Evolutionary conservation across 768 basidiomycete genomes (phyloP).

Genomic region (Cystobasidium onofrii): DNA sequence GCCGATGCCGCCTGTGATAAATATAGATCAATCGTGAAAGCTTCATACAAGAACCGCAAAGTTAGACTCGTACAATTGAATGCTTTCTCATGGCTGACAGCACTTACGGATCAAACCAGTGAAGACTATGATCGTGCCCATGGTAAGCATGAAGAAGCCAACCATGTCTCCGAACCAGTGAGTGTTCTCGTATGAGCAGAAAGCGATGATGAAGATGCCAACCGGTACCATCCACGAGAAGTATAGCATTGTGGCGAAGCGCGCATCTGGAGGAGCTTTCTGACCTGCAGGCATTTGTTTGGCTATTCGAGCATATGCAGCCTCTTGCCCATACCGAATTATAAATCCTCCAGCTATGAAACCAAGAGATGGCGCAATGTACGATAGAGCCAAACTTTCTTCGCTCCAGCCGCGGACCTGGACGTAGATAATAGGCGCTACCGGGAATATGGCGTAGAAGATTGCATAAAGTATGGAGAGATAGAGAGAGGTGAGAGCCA

Average conservation of each 20-base stretch:
- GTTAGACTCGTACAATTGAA: no score
- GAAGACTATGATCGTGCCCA: conserved; percentile 34
- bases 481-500: conserved; percentile 33
- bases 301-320: neutral
- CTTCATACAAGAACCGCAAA: neutral
- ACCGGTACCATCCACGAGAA: conserved; percentile 27
- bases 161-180: conserved; percentile 36
- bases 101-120: conserved; percentile 31
- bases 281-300: neutral
- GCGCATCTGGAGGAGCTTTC: conserved; percentile 15
- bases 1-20: conserved; percentile 34
- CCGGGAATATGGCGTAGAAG: conserved; percentile 38
- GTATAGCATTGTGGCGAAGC: conserved; percentile 7
- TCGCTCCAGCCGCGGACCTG: conserved; percentile 29
- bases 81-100: neutral
- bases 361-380: conserved; percentile 36
- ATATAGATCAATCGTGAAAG: neutral
- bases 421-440: conserved; percentile 33
- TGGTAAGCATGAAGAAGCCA: conserved; percentile 33
- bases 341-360: conserved; percentile 30
- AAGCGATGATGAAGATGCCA: conserved; percentile 18
- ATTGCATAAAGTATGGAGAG: conserved; percentile 34
- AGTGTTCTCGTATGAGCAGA: conserved; percentile 14
- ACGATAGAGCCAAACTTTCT: conserved; percentile 33
- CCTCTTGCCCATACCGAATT: conserved; percentile 20